Percentiles rank a stretch among this genome's conserved stretches.
Evolutionary conservation across 2,329 filamentous ascomycete genomes (phyloP).

Genomic region (Aspergillus nomiae): DNA sequence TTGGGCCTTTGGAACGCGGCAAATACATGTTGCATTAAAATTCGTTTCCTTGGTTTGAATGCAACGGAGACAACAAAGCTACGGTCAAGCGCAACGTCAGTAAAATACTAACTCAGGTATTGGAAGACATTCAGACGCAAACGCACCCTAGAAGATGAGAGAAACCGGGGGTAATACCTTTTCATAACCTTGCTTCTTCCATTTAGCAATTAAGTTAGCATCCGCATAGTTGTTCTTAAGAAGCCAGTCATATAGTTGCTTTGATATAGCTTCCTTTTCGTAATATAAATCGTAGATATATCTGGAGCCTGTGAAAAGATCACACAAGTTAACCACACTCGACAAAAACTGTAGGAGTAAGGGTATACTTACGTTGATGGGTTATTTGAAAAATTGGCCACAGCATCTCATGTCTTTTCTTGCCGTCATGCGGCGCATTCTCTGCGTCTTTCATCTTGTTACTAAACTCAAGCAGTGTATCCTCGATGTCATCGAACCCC

Average conservation of each 20-base stretch:
- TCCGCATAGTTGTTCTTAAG: slow-evolving; percentile 97
- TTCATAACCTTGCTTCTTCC: slow-evolving; percentile 99
- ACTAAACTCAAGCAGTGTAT: slow-evolving; percentile 66
- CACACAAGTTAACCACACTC: neutral
- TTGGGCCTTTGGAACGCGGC: slow-evolving; percentile 85
- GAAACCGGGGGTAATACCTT: slow-evolving; percentile 61
- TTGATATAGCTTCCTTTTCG: slow-evolving; percentile 93
- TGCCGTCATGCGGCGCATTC: slow-evolving; percentile 75
- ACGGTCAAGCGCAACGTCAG: slow-evolving; percentile 5
- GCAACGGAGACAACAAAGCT: slow-evolving; percentile 92
- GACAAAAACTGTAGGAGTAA: neutral
- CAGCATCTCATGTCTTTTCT: slow-evolving; percentile 86
- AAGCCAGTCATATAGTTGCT: slow-evolving; percentile 90
- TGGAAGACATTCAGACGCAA: neutral
- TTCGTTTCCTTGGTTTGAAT: slow-evolving; percentile 99
- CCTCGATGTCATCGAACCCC: slow-evolving; percentile 69
- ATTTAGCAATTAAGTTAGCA: slow-evolving; percentile 94
- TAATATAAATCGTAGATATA: slow-evolving; percentile 99
- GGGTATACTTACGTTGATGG: slow-evolving; percentile 70
- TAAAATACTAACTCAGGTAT: neutral
- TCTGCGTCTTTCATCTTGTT: slow-evolving; percentile 80
- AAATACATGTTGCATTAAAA: slow-evolving; percentile 96
- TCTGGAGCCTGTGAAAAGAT: slow-evolving; percentile 56
- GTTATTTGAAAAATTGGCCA: slow-evolving; percentile 99
- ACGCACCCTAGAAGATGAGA: neutral